These are phyloP conservation scores for Globisporangium carolinianum DNA, from an alignment of 352 stramenopile genomes.

Conservation along the genomic window DNA sequence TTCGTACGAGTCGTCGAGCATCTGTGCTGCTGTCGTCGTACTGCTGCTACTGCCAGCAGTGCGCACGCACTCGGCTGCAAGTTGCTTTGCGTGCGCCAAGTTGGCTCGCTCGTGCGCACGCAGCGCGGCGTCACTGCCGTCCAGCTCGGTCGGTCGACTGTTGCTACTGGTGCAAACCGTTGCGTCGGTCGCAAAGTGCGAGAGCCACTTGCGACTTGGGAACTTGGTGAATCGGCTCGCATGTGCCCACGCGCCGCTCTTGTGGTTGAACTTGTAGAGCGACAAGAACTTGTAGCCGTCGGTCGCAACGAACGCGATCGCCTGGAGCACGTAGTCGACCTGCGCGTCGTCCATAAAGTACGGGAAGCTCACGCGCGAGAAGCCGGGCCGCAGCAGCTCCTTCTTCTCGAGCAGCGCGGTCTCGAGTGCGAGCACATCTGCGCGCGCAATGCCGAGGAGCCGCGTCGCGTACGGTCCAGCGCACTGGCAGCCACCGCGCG, in stretches of 20 bases:
- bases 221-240: conserved; percentile 46
- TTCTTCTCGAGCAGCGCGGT: conserved; percentile 83
- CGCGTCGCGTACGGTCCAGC: conserved; percentile 92
- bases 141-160: background rate
- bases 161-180: too few relatives aligned
- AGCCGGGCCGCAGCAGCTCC: conserved; percentile 93
- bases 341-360: conserved; percentile 80
- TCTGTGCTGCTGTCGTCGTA: conserved; percentile 26
- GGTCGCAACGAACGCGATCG: conserved; percentile 90
- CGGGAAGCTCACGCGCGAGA: conserved; percentile 90
- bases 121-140: conserved; percentile 14
- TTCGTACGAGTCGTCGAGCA: conserved; percentile 43
- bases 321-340: conserved; percentile 91
- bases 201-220: conserved; percentile 48
- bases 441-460: conserved; percentile 86
- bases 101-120: conserved; percentile 33
- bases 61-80: conserved; percentile 18
- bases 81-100: conserved; percentile 23
- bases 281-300: conserved; percentile 92
- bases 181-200: conserved; percentile 39
- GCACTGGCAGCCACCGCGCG: conserved; percentile 54
- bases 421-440: conserved; percentile 64
- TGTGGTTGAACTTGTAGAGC: conserved; percentile 93
- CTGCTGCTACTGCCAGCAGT: conserved; percentile 20
- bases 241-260: conserved; percentile 92